phyloP scores from a whole-genome alignment of 495 filamentous ascomycete genomes.

The Podospora conica region DNA sequence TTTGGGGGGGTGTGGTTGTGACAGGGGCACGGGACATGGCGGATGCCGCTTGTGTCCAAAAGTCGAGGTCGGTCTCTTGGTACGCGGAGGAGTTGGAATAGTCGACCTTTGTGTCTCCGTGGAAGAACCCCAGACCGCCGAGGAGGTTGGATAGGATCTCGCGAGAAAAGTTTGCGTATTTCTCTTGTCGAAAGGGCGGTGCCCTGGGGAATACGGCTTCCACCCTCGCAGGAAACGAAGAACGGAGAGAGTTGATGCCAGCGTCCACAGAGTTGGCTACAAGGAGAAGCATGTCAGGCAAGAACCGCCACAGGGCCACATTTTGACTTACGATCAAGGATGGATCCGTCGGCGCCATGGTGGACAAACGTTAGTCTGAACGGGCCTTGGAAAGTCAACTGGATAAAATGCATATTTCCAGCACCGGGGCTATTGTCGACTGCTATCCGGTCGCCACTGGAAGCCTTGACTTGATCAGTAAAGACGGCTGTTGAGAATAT shows the following conservation, averaged over 20 bases:
- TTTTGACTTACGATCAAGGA: constrained; percentile 8
- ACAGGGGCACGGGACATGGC: constrained; percentile 58
- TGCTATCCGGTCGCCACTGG: constrained; percentile 43
- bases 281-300: constrained; percentile 68
- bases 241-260: not conserved
- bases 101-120: constrained; percentile 77
- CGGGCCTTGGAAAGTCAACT: constrained; percentile 78
- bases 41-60: constrained; percentile 75
- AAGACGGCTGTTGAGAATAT: constrained; percentile 11
- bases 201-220: constrained; percentile 59
- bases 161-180: constrained; percentile 68
- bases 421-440: constrained; percentile 55
- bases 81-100: constrained; percentile 79
- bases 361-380: constrained; percentile 49
- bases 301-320: constrained; percentile 49
- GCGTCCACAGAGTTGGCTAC: constrained; percentile 10
- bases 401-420: constrained; percentile 79
- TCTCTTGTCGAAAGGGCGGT: constrained; percentile 60
- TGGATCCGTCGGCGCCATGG: not conserved
- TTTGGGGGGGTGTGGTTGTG: constrained; percentile 65
- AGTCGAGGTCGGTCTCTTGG: constrained; percentile 87
- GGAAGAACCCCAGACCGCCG: constrained; percentile 88
- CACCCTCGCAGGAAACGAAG: constrained; percentile 63
- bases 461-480: not conserved
- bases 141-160: constrained; percentile 85